A percentile compares a stretch with the other conserved stretches of the same genome.
These are phyloP conservation scores for Hypericum androsaemum DNA, from an alignment of 345 rosid species.

Conservation along the genomic window DNA sequence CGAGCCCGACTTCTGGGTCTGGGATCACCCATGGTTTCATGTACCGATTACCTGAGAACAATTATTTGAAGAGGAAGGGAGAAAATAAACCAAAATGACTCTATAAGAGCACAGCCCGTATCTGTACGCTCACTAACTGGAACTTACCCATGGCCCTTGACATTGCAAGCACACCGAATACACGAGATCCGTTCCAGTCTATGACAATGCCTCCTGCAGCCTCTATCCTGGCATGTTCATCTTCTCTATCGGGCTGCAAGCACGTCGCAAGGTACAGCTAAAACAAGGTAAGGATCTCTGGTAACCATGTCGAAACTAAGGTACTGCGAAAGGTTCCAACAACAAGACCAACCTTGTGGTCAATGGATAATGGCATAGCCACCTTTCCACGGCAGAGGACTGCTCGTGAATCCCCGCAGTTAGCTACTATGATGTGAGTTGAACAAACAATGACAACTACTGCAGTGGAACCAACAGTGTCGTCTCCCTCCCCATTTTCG, in stretches of 20 bases:
- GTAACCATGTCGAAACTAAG: neutral
- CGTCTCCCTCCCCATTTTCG: slow-evolving; percentile 11
- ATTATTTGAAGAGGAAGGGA: too few relatives aligned
- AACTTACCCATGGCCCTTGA: slow-evolving; percentile 68
- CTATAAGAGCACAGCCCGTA: too few relatives aligned
- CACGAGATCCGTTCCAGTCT: slow-evolving; percentile 74
- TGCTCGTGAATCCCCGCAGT: slow-evolving; percentile 81
- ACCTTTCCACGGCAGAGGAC: slow-evolving; percentile 57
- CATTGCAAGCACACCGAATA: slow-evolving; percentile 81
- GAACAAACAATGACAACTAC: slow-evolving; percentile 49
- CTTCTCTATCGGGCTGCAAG: slow-evolving; percentile 72
- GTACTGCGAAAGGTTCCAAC: neutral
- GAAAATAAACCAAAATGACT: too few relatives aligned
- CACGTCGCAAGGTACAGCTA: slow-evolving; percentile 2
- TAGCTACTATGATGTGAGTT: slow-evolving; percentile 53
- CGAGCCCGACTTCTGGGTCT: slow-evolving; percentile 21
- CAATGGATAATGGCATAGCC: slow-evolving; percentile 46
- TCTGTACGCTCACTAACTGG: neutral
- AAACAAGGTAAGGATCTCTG: slow-evolving; percentile 2
- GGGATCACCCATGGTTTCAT: slow-evolving; percentile 22
- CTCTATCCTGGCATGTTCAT: slow-evolving; percentile 67
- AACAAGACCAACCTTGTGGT: slow-evolving; percentile 49
- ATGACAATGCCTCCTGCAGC: slow-evolving; percentile 70
- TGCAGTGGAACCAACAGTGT: slow-evolving; percentile 87
- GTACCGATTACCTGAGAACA: slow-evolving; percentile 16